Evolutionary conservation across 148 eudicot genomes (phyloP), one percentile per base, ranked within the genome.

Genomic region (Camellia sinensis): DNA sequence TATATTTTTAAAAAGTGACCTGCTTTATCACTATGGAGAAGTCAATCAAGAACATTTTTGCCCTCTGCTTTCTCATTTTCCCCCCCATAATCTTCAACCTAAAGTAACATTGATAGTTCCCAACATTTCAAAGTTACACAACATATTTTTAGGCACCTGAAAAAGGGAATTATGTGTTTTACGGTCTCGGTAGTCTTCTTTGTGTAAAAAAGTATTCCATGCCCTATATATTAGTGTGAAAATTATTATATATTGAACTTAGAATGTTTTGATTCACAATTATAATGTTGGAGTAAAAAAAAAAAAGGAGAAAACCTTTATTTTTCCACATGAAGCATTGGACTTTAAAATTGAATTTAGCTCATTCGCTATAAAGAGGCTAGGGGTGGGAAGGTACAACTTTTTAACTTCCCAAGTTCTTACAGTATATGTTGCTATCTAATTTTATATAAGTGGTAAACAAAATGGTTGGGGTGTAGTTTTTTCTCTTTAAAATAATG

Each of bases 1-100:
- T 75, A 2, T 52, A 40, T 10, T 3, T 67, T 18, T 46, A 45
- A 41, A 61, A 79, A 79, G 76, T 59, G 82, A 50, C 45, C 61
- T 60, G 15, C 68, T 40, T 21, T 64, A 62, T 43, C 6, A 75
- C 40, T 8, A 21, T 63, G 52, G 19, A 50, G 21, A 56, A 69
- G 11, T 14, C 46, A 59, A 61, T 41, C 37, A 74, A 67, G 57
- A 75, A 21, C 29, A 46, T 21, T 11, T 63, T 53, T 21, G 7
- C 5, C 18, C 57, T 48, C 48, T 14, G 46, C 48, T 50, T 9
- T 50, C 66, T 41, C 17, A 43, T 56, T 67, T 44, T 19, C 48
- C 4, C 10, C 60, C 44, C 44, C 48, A 59, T 43, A 61, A 12
- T 7, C 41, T 76, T n/a, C 15, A 10, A 7, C 13, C 29, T 22